phyloP scores from a whole-genome alignment of 768 basidiomycete genomes.

The Calocera viscosa region DNA sequence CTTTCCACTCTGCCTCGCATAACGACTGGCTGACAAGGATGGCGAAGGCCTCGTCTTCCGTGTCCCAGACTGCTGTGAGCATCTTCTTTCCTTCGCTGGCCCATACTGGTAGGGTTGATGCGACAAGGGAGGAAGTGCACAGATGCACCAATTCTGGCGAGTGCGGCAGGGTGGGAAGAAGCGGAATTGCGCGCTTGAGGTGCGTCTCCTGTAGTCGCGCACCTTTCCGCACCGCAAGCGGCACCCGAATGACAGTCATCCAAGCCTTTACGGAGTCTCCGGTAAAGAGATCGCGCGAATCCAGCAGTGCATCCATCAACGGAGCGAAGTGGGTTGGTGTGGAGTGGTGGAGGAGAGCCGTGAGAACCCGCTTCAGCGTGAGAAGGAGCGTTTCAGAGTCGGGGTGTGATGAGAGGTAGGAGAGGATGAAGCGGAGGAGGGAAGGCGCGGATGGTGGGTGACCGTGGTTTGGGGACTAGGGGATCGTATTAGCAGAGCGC shows the following conservation, averaged over 20 bases:
- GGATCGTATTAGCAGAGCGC: slow-evolving; percentile 12
- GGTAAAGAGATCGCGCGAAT: not conserved
- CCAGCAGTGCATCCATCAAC: slow-evolving; percentile 41
- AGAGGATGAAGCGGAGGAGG: slow-evolving; percentile 47
- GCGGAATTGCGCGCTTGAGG: not conserved
- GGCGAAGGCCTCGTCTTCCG: not conserved
- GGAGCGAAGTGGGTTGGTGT: slow-evolving; percentile 52
- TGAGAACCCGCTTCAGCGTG: slow-evolving; percentile 52
- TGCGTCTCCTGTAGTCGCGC: slow-evolving; percentile 38
- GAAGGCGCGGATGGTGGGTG: slow-evolving; percentile 63
- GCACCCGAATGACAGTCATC: slow-evolving; percentile 41
- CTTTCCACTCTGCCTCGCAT: not conserved
- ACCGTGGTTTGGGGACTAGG: slow-evolving; percentile 2
- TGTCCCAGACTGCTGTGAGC: not conserved
- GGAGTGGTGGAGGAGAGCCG: slow-evolving; percentile 73
- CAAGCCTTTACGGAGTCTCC: slow-evolving; percentile 14
- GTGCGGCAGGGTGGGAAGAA: not conserved
- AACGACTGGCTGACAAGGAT: not conserved
- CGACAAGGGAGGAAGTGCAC: not conserved
- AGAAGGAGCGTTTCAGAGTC: slow-evolving; percentile 12
- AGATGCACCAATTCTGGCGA: not conserved
- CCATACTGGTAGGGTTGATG: not conserved
- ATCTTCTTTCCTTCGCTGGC: slow-evolving; percentile 3
- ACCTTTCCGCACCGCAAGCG: slow-evolving; percentile 56
- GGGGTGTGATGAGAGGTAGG: slow-evolving; percentile 47